Evolutionary conservation across 305 asterid species (phyloP), one percentile per base, ranked within the genome.

Genomic region (Fraxinus floribunda): DNA sequence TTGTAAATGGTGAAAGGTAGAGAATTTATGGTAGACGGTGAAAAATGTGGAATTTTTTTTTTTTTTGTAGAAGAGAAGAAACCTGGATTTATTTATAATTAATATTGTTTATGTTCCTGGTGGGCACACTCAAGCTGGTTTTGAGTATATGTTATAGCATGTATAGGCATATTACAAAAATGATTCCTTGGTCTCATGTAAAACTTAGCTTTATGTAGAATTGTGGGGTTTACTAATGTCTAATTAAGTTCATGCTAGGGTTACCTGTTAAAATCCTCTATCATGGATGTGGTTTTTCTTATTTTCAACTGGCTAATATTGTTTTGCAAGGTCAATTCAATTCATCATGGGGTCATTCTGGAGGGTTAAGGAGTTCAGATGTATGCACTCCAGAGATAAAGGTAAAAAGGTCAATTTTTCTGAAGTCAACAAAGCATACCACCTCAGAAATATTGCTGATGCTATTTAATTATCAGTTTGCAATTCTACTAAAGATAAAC

Each of bases 371-470:
- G 86, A 91, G 83, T 89, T 88, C 98, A 76, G 99, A 92, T 84
- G 91, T 86, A 8, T 92, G 85, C 85, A 95, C 97, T 83, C 97
- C 98, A 4, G 99, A 97, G 84, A 87, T 89, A 89, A 95, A 97
- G 98, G 99, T 93, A 93, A 82, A 88, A 84, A 77, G 86, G 87
- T 85, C 87, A 75, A 75, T 75, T 81, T 78, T 84, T 81, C 77
- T 80, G 75, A 55, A 74, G 90, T 24, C 81, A 62, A 80, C 70
- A 78, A 34, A 57, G 60, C 83, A 36, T 79, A 70, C 79, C 80
- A 72, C 22, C 18, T 86, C 39, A 35, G 52, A 83, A 35, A 76
- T 70, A 20, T 5, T 78, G 62, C 60, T 22, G 32, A 24, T 64
- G 72, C 82, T 16, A 77, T 82, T 26, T 72, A 84, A 34, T 75